phyloP scores from a whole-genome alignment of 257 asterid species.

The Misopates orontium region DNA sequence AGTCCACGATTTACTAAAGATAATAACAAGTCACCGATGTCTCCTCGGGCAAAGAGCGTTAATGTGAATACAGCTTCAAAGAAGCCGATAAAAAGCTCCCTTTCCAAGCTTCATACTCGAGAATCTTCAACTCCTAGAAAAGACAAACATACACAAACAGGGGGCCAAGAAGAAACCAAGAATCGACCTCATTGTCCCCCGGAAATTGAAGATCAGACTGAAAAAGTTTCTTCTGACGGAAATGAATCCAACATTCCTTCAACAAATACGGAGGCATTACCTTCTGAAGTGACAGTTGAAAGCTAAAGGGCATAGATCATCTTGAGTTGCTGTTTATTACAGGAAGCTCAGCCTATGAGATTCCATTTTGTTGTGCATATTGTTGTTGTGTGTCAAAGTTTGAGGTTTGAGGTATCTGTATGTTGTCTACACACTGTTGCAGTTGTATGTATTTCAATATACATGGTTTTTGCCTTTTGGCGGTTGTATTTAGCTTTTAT shows the following conservation, averaged over 20 bases:
- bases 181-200: slow-evolving; percentile 29
- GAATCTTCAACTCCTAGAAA: slow-evolving; percentile 37
- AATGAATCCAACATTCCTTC: slow-evolving; percentile 23
- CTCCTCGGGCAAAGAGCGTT: slow-evolving; percentile 30
- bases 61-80: slow-evolving; percentile 31
- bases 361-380: slow-evolving; percentile 35
- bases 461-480: not conserved
- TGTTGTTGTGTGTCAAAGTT: slow-evolving; percentile 32
- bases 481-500: not conserved
- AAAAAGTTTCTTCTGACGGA: slow-evolving; percentile 22
- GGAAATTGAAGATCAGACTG: slow-evolving; percentile 27
- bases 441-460: slow-evolving; percentile 25
- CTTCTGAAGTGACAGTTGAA: slow-evolving; percentile 46
- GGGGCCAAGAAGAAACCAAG: slow-evolving; percentile 23
- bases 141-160: slow-evolving; percentile 35
- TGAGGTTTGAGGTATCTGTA: slow-evolving; percentile 26
- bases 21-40: slow-evolving; percentile 39
- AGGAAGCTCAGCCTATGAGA: not conserved
- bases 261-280: slow-evolving; percentile 27
- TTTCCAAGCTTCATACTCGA: slow-evolving; percentile 36
- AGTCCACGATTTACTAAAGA: slow-evolving; percentile 42
- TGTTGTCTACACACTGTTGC: not conserved
- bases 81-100: slow-evolving; percentile 41
- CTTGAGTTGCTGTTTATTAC: not conserved
- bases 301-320: slow-evolving; percentile 30